Evolutionary conservation across 2,329 filamentous ascomycete genomes (phyloP), one percentile per base, ranked within the genome.

Genomic region (Exophiala mesophila): DNA sequence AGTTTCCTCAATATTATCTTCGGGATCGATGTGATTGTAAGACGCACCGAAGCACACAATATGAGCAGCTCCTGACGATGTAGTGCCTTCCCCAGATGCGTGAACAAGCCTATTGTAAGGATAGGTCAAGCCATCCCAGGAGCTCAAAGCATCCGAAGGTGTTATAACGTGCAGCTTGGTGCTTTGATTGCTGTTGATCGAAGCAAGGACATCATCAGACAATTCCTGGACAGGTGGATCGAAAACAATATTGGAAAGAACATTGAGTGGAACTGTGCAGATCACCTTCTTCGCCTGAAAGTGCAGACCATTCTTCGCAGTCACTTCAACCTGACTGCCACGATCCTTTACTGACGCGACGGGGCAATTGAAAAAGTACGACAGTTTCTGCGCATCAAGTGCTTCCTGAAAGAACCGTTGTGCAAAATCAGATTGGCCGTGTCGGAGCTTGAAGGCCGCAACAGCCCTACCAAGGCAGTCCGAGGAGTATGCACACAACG

Each of bases 81-180:
- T 18, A 9, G 17, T 18, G 6, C 4, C 7, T 18, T 17, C 18
- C 7, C 32, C 32, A 34, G 32, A 12, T 15, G 32, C 18, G 15
- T 8, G 32, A 34, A 17, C 12, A 17, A 19, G 17, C 12, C 6
- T 17, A 34, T 15, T 18, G 18, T 13, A 18, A 17, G 16, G 32
- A 19, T 18, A 18, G 20, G 6, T 34, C 16, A 18, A 4, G 9
- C 7, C 7, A 4, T 7, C n/a, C 32, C 9, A 7, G 7, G 18
- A 4, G 20, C 16, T 13, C 1, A 46, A 43, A 18, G 44, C 33
- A 1, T 36, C 44, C 4, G 35, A 19, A 3, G 19, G 15, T 3
- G 55, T 38, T 31, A 54, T 50, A 44, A 55, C 50, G 41, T 62
- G 58, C 23, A 60, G 52, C 31, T 62, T 63, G 3, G 55, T 47